Base-by-base conservation (phyloP, 2,329 filamentous ascomycete genomes). In the Claviceps sp. region DNA sequence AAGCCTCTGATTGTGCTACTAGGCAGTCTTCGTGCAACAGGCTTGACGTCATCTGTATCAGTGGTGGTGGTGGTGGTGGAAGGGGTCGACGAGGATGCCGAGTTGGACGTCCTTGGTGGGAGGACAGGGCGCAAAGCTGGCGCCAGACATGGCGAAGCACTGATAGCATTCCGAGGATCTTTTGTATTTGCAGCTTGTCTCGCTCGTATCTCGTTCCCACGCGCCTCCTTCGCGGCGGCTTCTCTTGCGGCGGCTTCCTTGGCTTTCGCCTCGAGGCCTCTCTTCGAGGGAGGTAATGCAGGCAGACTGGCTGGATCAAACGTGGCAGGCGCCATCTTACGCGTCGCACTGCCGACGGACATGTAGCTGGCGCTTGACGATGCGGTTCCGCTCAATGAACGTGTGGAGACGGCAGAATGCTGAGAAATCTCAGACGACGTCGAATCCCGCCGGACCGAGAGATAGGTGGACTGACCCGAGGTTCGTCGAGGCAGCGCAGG, bases 271-370 rank as follows among this genome's bases (percentile, higher is more conserved):
- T 83, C 79, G 2, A 69, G 65, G 52, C 82, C 79, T 43, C 74
- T 70, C 55, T 69, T 71, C 1, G 74, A 71, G 0, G 78, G 79
- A 0, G 79, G 80, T 38, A 83, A 63, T 11, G 74, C 71, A 0
- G 79, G 80, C 11, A 83, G 67, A 48, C 72, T 76, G n/a, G 77
- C 68, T 37, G 75, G 70, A 50, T 79, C 78, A 47, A 78, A 71
- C 0, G 73, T 62, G 1, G 80, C 79, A 2, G 80, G 78, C 22
- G 56, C 48, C 22, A 83, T 62, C 50, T 74, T 79, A 54, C 78
- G 70, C 14, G 67, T 57, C 4, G 64, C 55, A 8, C 66, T 60
- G 11, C 73, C 72, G 22, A 65, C 63, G 1, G 76, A 75, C 8
- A 68, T 66, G 46, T 69, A 65, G 57, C 73, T 80, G 0, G 75